Conservation (phyloP, 2,329 filamentous ascomycete species). For the Colletotrichum cordylinicola region DNA sequence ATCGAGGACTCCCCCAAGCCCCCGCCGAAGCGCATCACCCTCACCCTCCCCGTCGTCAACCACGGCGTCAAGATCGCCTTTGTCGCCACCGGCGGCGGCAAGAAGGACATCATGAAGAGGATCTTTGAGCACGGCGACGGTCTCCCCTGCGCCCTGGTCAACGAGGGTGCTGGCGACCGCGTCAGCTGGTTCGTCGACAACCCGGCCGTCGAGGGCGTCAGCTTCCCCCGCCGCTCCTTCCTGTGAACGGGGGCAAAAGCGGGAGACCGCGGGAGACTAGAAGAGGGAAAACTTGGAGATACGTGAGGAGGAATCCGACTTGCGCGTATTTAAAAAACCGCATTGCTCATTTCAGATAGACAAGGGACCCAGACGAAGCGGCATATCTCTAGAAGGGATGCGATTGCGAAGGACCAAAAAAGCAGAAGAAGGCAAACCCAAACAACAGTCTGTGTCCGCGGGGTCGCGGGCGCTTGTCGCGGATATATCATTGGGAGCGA, state of each 20-base stretch:
- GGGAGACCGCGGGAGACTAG: not conserved
- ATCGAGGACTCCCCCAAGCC: slow-evolving; percentile 96
- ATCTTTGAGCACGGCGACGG: slow-evolving; percentile 87
- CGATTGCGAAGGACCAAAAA: not conserved
- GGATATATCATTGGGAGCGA: not conserved
- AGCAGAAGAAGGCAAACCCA: not conserved
- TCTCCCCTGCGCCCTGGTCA: slow-evolving; percentile 87
- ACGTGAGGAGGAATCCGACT: not conserved
- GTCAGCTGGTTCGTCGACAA: slow-evolving; percentile 96
- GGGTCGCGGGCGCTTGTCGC: not conserved
- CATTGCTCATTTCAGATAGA: slow-evolving; percentile 14
- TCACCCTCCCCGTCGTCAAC: slow-evolving; percentile 88
- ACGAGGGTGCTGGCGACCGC: slow-evolving; percentile 81
- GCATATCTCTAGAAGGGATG: slow-evolving; percentile 5
- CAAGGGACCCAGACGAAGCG: not conserved
- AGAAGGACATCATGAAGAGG: slow-evolving; percentile 90
- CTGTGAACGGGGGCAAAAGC: slow-evolving; percentile 38
- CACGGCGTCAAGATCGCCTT: slow-evolving; percentile 89
- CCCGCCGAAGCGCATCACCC: slow-evolving; percentile 86
- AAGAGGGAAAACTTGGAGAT: not conserved
- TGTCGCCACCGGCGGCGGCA: slow-evolving; percentile 86
- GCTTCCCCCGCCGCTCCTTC: slow-evolving; percentile 77
- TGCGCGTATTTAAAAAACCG: not conserved
- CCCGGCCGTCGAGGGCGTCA: slow-evolving; percentile 83
- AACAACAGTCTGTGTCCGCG: not conserved